Evolutionary conservation across 768 basidiomycete genomes (phyloP), one percentile per base, ranked within the genome.

Genomic region (Neoboletus subvelutipes): DNA sequence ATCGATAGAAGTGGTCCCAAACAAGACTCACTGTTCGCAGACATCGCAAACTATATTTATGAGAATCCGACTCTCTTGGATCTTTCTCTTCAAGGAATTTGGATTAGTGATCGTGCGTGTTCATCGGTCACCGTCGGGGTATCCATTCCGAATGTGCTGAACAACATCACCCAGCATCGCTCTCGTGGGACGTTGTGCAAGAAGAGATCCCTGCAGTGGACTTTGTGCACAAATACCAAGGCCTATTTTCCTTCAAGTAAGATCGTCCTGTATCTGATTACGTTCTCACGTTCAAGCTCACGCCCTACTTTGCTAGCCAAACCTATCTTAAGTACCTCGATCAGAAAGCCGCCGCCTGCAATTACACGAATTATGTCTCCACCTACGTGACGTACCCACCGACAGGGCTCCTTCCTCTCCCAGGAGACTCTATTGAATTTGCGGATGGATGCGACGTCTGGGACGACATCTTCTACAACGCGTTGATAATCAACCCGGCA

Each of bases 1-100:
- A 24, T 15, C 28, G 13, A 22, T 18, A 5, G 6, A n/a, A 7
- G 4, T 8, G 40, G 18, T 45, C 12, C 12, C 15, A 11, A 17
- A 45, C 15, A 8, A 36, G 17, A 33, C 36, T 50, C 26, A 58
- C 6, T 1, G 7, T 47, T 28, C 10, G 20, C 46, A 90, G 88
- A 90, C 65, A 85, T 88, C 55, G 88, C 90, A 2, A 83, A 90
- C 71, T 86, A 78, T 65, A 87, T 92, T 45, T 88, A 84, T 62
- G 78, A 80, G 34, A 74, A 89, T 45, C 80, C 85, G 1, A 66
- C 70, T 0, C 69, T 70, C 4, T 54, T 90, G 10, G 79, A 83
- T 42, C 75, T 91, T 20, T 72, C 78, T 31, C 76, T 90, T 26
- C 83, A 84, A 63, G 89, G 88, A 4, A 82, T 86, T 42, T 90